phyloP scores from a whole-genome alignment of 352 stramenopile genomes.

The Phytophthora sp. region DNA sequence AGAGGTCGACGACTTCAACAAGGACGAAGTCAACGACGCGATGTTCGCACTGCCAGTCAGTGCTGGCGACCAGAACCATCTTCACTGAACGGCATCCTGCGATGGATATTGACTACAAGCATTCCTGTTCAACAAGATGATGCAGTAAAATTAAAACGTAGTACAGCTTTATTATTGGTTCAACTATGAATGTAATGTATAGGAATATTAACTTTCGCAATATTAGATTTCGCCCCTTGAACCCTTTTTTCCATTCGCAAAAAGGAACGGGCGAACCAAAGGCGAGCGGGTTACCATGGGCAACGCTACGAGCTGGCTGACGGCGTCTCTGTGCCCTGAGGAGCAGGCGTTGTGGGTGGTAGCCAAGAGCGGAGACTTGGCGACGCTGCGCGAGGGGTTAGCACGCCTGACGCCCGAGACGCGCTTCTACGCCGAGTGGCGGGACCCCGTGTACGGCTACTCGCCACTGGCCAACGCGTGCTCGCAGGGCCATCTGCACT shows the following conservation, averaged over 20 bases:
- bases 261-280: constrained; percentile 2
- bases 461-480: constrained; percentile 75
- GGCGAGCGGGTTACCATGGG: constrained; percentile 54
- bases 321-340: constrained; percentile 71
- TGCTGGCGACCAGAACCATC: not conserved
- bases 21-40: constrained; percentile 19
- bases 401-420: constrained; percentile 60
- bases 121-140: constrained; percentile 13
- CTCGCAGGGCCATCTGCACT: constrained; percentile 64
- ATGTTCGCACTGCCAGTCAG: constrained; percentile 26
- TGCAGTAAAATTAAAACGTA: constrained; percentile 3
- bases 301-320: constrained; percentile 76
- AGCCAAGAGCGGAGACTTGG: constrained; percentile 73
- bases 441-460: constrained; percentile 63
- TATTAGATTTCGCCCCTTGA: constrained; percentile 2
- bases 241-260: constrained; percentile 14
- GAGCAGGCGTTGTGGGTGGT: constrained; percentile 82
- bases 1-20: constrained; percentile 44
- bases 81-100: constrained; percentile 1
- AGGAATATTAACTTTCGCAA: not conserved
- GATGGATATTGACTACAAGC: constrained; percentile 29
- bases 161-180: not conserved
- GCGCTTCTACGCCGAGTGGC: constrained; percentile 73
- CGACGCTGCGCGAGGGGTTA: constrained; percentile 54
- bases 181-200: too few species aligned